These are phyloP conservation scores for Pestalotiopsis sp. DNA, from an alignment of 2,329 filamentous ascomycete genomes.

Conservation along the genomic window DNA sequence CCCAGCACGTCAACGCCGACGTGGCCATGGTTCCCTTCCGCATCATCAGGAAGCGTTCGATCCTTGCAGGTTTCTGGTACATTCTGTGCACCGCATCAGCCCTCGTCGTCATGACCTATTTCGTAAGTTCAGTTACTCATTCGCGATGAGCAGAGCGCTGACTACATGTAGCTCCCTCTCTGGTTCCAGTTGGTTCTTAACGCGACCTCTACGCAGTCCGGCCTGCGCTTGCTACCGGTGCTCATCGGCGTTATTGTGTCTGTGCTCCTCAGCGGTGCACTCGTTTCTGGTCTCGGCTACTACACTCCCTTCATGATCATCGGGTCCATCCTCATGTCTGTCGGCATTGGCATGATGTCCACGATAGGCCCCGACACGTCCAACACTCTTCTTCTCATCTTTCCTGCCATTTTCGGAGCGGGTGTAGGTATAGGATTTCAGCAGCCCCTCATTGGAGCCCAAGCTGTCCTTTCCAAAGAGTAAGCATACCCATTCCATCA, in stretches of 20 bases:
- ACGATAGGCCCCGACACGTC: constrained; percentile 36
- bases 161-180: constrained; percentile 36
- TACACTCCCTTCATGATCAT: constrained; percentile 43
- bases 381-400: constrained; percentile 34
- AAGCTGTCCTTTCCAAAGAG: constrained; percentile 2
- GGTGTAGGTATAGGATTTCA: constrained; percentile 42
- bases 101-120: constrained; percentile 33
- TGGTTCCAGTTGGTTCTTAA: constrained; percentile 58
- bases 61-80: constrained; percentile 12
- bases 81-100: constrained; percentile 10
- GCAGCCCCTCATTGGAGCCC: neutral
- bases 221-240: constrained; percentile 56
- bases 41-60: constrained; percentile 29
- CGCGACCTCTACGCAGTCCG: constrained; percentile 53
- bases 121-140: constrained; percentile 14
- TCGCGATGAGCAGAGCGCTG: constrained; percentile 33
- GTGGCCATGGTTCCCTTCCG: constrained; percentile 38
- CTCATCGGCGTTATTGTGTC: constrained; percentile 52
- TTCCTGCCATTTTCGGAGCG: constrained; percentile 42
- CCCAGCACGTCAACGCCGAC: constrained; percentile 35
- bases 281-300: constrained; percentile 36
- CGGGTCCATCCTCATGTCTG: constrained; percentile 32
- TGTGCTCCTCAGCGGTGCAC: constrained; percentile 43
- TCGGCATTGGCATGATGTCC: constrained; percentile 43
- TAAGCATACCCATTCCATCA: neutral